Evolutionary conservation across 352 stramenopile genomes (phyloP).

Genomic region (Phytophthora brassicae): DNA sequence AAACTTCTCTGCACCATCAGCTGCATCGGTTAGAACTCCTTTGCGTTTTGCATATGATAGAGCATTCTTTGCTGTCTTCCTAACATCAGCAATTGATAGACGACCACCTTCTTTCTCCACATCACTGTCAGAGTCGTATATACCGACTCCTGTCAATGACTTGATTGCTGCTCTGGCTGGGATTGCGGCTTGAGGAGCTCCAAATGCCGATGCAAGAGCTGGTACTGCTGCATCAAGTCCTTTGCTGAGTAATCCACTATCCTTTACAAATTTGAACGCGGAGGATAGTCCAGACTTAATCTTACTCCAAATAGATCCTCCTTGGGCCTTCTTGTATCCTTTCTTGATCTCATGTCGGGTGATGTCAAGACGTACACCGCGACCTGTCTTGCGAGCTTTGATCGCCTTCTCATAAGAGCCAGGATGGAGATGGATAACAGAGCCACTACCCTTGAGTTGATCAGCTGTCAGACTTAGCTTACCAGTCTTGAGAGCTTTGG

Average conservation of each 20-base stretch:
- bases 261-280: constrained; percentile 20
- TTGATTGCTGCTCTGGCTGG: constrained; percentile 10
- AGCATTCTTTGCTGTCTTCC: constrained; percentile 5
- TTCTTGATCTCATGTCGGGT: constrained; percentile 3
- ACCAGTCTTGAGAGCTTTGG: constrained; percentile 1
- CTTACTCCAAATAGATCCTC: constrained; percentile 13
- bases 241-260: constrained; percentile 4
- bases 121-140: constrained; percentile 17
- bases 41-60: constrained; percentile 17
- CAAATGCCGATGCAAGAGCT: constrained; percentile 6
- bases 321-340: background rate
- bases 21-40: constrained; percentile 5
- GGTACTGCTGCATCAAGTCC: constrained; percentile 11
- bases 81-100: constrained; percentile 8
- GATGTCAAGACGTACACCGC: background rate
- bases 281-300: no score
- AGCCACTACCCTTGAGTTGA: constrained; percentile 8
- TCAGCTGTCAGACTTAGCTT: constrained; percentile 8
- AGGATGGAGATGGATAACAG: constrained; percentile 22
- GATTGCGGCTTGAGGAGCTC: constrained; percentile 4
- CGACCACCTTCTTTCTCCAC: background rate
- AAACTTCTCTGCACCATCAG: constrained; percentile 14
- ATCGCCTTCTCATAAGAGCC: constrained; percentile 15
- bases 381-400: constrained; percentile 1
- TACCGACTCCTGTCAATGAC: constrained; percentile 11